Evolutionary conservation across 1,284 basidiomycete genomes (phyloP).

Genomic region (Phlebopus sp.): DNA sequence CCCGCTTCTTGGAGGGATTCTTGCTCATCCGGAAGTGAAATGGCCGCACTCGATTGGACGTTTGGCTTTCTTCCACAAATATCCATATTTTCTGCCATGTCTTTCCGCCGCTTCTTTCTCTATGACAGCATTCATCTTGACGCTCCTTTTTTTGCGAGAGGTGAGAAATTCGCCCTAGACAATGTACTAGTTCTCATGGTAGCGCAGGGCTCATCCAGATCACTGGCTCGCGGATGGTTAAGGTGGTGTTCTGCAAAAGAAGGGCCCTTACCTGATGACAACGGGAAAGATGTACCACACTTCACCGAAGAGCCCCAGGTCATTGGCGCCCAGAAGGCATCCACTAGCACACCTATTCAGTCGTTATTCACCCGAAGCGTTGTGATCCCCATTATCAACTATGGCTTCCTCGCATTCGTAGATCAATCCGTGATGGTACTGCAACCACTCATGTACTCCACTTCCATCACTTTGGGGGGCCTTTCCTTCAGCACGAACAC

Average conservation of each 20-base stretch:
- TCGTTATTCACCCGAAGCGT: constrained; percentile 20
- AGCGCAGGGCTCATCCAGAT: not conserved
- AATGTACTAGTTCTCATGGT: not conserved
- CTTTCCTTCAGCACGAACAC: constrained; percentile 32
- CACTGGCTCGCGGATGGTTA: not conserved
- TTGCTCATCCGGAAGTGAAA: constrained; percentile 39
- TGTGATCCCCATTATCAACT: constrained; percentile 22
- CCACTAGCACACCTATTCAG: constrained; percentile 2
- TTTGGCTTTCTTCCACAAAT: constrained; percentile 29
- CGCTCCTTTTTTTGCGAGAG: not conserved
- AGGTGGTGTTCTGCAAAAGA: not conserved
- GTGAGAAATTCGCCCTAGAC: not conserved
- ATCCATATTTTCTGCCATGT: constrained; percentile 46
- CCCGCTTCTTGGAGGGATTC: constrained; percentile 40
- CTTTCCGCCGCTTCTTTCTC: constrained; percentile 27
- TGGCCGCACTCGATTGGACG: constrained; percentile 38
- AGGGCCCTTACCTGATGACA: not conserved
- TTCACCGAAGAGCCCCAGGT: not conserved
- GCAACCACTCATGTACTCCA: constrained; percentile 33
- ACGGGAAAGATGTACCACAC: not conserved
- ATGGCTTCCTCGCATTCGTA: constrained; percentile 26
- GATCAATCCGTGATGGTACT: constrained; percentile 31
- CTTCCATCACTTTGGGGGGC: constrained; percentile 30
- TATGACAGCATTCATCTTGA: not conserved
- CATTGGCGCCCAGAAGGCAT: not conserved